Evolutionary conservation across 2,329 filamentous ascomycete genomes (phyloP), one percentile per base, ranked within the genome.

Genomic region (Pseudocercospora musae): DNA sequence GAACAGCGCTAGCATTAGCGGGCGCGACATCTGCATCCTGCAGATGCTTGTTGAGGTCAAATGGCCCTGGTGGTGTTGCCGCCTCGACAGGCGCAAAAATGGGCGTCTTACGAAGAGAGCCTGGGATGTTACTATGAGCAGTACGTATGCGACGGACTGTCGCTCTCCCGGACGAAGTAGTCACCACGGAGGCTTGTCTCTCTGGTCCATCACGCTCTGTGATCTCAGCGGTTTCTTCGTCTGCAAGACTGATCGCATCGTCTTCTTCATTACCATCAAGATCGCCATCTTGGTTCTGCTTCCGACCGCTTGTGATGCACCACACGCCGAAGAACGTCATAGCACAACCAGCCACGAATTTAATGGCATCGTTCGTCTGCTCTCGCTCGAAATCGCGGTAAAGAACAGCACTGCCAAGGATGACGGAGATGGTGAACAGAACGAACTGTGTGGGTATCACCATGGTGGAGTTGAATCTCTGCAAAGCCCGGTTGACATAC

Each of bases 401-500:
- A 5, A 99, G 79, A 8, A 99, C 84, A 0, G 94, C 94, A 71
- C 93, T 97, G 60, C 95, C 95, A 57, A 96, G 83, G 69, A 99
- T 98, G 66, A 98, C 95, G 5, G 91, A 96, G 7, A 99, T 82
- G 0, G 95, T 99, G 76, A 99, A 99, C 66, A 96, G 85, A 55
- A 99, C 95, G 71, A 99, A 99, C 73, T 99, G 95, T 13, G 95
- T 95, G 0, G 95, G 95, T 66, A 99, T 99, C 69, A 99, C 95
- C 75, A 97, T 92, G 0, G 95, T 99, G 6, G 95, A 96, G 76
- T 97, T 92, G 79, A 98, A 99, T 52, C 91, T 87, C 75, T 97
- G 93, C 57, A 99, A 81, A 0, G 89, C 88, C 57, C 86, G 90
- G 79, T 98, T 99, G 74, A 99, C 85, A 74, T 98, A 99, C 74